Evolutionary conservation across 441 rosid genomes (phyloP), one percentile per base, ranked within the genome.

Genomic region (Populus hybrid): DNA sequence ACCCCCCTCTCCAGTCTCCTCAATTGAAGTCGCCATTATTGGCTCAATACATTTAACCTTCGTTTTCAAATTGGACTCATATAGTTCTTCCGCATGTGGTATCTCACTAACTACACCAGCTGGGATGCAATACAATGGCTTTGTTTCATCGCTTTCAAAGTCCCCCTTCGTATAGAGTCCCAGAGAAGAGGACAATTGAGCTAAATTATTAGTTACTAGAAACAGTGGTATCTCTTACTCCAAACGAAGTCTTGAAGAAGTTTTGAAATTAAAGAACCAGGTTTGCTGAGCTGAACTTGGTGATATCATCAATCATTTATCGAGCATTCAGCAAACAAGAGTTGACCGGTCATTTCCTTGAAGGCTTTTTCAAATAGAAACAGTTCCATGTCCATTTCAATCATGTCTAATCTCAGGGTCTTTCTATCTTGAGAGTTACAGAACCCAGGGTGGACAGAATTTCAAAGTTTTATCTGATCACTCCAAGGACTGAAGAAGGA

Each of bases 301-400:
- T 26, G 36, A 24, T 66, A 29, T 31, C 11, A 26, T 59, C 59
- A 9, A 56, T 73, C 68, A 63, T 73, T 63, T 33, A 18, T 65
- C 50, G 14, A 40, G 16, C 2, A 50, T 64, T 33, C 28, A 24
- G 26, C 3, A 20, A 16, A 38, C 31, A 42, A 21, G 42, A 61
- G 53, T 35, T 53, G 56, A 71, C 75, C 23, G n/a, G 65, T 50
- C 70, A 59, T 59, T 56, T 73, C 14, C 7, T 0, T 5, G 61
- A 9, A 21, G 14, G 31, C 11, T 11, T 36, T 74, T 71, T 20
- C 38, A 36, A 18, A 23, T 18, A 16, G 26, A 53, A 40, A 24
- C 64, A 16, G 73, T 20, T 76, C 64, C 18, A 21, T 4, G 76
- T 77, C 74, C 75, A 63, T 18, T 73, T 74, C 73, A 29, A 20